Base-by-base conservation (phyloP, 495 filamentous ascomycete genomes). In the Evansstolkia leycettana region DNA sequence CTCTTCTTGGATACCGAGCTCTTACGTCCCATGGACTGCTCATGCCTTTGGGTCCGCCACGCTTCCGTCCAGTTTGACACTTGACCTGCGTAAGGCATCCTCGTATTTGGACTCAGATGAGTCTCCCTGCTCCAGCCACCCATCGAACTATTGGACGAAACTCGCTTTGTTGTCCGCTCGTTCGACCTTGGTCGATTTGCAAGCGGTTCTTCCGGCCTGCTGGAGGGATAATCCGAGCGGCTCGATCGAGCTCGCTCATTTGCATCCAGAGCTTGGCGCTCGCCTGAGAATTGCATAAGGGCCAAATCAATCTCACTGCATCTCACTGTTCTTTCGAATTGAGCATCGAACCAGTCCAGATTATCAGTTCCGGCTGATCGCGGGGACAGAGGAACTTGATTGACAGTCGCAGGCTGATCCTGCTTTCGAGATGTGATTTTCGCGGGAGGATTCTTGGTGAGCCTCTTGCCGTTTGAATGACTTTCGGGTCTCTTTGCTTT, bases 281-380 rank as follows among this genome's bases (percentile, higher is more conserved):
- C 38, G 6, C 49, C 49, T n/a, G 48, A 47, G 28, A 60, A 55
- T 34, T 51, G 48, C 30, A 59, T 45, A 24, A 65, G 34, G 2
- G 61, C 58, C 19, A 54, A 12, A 31, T 62, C 61, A 16, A 65
- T 62, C 24, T 65, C 61, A 18, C 46, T 62, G 2, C 57, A 60
- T 2, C 52, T 48, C 3, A 62, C 53, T 1, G 51, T 53, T 10
- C 50, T 47, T 38, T 61, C 58, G 3, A 59, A 34, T 7, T 57
- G 48, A 2, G 47, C 49, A 8, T 58, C 48, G 17, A 33, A 23
- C 20, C 20, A 23, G 9, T 23, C 20, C 9, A 9, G 5, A 23
- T 23, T 23, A 4, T 23, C 5, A 5, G 5, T 23, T 23, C 9
- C 20, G 20, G 20, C 5, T 9, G 20, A 23, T 23, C 4, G 4